Evolutionary conservation across 2,329 filamentous ascomycete species (phyloP).

Genomic region (Claviceps africana): DNA sequence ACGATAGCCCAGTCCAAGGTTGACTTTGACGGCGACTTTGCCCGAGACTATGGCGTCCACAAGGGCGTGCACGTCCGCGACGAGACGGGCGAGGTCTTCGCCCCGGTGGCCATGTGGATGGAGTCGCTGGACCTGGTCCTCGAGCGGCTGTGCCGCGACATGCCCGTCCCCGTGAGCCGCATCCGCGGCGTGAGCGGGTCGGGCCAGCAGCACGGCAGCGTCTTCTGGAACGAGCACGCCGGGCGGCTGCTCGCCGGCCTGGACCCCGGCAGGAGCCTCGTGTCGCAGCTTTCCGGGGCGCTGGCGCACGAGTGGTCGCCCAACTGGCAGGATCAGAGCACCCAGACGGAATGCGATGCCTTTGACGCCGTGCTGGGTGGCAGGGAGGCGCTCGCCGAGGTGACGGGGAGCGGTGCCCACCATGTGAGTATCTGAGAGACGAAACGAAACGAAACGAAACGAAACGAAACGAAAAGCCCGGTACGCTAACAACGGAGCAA

Average conservation of each 20-base stretch:
- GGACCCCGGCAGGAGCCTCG: slow-evolving; percentile 44
- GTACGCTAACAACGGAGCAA: no score
- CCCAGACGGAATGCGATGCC: slow-evolving; percentile 76
- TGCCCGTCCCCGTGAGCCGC: slow-evolving; percentile 49
- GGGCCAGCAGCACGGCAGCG: slow-evolving; percentile 94
- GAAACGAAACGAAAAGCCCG: no score
- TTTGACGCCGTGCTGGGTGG: slow-evolving; percentile 64
- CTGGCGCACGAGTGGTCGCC: slow-evolving; percentile 81
- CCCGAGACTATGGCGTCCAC: slow-evolving; percentile 56
- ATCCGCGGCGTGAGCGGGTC: slow-evolving; percentile 79
- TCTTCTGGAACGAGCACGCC: slow-evolving; percentile 72
- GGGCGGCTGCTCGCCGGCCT: slow-evolving; percentile 49
- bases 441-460: no score
- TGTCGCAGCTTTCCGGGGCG: slow-evolving; percentile 57
- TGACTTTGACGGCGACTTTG: slow-evolving; percentile 82
- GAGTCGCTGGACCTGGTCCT: slow-evolving; percentile 84
- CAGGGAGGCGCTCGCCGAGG: slow-evolving; percentile 54
- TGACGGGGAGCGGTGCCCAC: slow-evolving; percentile 85
- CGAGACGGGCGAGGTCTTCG: slow-evolving; percentile 75
- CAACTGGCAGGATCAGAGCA: slow-evolving; percentile 97
- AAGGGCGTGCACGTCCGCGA: slow-evolving; percentile 83
- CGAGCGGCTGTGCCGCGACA: slow-evolving; percentile 51
- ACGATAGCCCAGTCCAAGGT: slow-evolving; percentile 78
- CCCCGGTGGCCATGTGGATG: slow-evolving; percentile 87
- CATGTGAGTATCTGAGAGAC: slow-evolving; percentile 62